Base-by-base conservation (phyloP, 1,284 basidiomycete species). In the Tremellales sp. region DNA sequence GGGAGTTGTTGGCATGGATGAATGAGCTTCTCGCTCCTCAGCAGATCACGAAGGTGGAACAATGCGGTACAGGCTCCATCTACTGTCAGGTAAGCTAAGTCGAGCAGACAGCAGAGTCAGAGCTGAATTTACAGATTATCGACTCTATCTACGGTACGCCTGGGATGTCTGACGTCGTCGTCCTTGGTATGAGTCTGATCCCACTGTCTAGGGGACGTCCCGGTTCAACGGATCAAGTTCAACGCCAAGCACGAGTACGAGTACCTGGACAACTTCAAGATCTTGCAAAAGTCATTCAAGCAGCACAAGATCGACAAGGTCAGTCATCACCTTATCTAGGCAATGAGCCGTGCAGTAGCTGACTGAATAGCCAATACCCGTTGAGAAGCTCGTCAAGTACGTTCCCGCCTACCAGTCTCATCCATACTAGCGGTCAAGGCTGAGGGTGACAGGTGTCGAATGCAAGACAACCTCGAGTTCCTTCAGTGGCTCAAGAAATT, bases 401-500 rank as follows among this genome's bases (percentile, higher is more conserved):
- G 67, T 61, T 25, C 17, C 6, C 8, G 17, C 6, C n/a, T 21
- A 22, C 35, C 25, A 7, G 21, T 19, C 7, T 33, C n/a, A 19
- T 12, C 19, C 36, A 11, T 3, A 15, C 13, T 15, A 7, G 10
- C 35, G 33, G 29, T 17, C 40, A 22, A n/a, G n/a, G 21, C 41
- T 23, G 11, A 31, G 27, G 40, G 24, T n/a, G n/a, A 27, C 31
- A 70, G 67, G 51, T 98, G 94, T 80, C 97, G 97, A 79, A 98
- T 98, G 94, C 96, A 97, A 85, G 96, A 98, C 76, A 99, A 99
- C 75, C 85, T 99, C 61, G 96, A 99, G 73, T 98, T 98, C 76
- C 72, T 94, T 49, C 94, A 99, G 74, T 98, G 94, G 94, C 81
- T 91, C 66, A 93, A 93, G 70, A 86, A 87, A 47, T 97, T 86